Percentiles rank a stretch among this genome's conserved stretches.
Conservation (phyloP, 2,329 filamentous ascomycete genomes). For the Epichloe gansuensis region DNA sequence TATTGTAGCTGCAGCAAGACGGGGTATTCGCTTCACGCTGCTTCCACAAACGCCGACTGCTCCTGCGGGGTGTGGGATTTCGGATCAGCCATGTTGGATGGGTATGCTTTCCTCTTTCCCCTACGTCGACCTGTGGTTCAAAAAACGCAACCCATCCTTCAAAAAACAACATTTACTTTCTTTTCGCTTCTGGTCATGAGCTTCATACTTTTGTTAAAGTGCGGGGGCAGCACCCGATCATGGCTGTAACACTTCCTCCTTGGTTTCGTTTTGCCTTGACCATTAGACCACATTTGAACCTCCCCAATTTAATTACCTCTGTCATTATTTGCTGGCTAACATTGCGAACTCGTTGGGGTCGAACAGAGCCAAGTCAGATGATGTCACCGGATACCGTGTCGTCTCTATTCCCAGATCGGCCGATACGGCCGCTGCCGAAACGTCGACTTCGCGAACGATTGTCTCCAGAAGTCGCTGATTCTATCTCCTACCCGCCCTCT, state of each 20-base stretch:
- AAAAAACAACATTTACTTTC: neutral
- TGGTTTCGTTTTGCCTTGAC: constrained; percentile 3
- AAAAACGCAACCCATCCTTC: neutral
- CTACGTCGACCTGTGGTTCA: constrained; percentile 2
- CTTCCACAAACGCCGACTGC: constrained; percentile 5
- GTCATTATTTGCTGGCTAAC: constrained; percentile 18
- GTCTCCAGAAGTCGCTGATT: constrained; percentile 69
- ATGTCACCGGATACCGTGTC: constrained; percentile 68
- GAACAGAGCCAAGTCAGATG: constrained; percentile 32
- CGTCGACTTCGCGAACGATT: constrained; percentile 77
- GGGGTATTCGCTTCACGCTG: neutral
- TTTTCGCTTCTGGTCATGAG: neutral
- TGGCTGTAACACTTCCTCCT: constrained; percentile 1
- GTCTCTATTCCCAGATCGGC: constrained; percentile 72
- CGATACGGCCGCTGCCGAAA: constrained; percentile 85
- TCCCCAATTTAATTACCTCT: constrained; percentile 8
- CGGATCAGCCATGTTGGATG: constrained; percentile 19
- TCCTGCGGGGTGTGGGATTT: constrained; percentile 9
- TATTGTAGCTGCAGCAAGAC: neutral
- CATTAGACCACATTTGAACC: constrained; percentile 5
- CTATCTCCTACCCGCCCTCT: constrained; percentile 69
- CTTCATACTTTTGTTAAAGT: constrained; percentile 2
- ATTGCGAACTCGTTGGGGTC: constrained; percentile 8
- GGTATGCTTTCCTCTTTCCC: constrained; percentile 23
- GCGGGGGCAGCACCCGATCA: constrained; percentile 4